Percentiles rank a stretch among this genome's conserved stretches.
phyloP scores from a whole-genome alignment of 2,329 filamentous ascomycete species.

The Salinomyces thailandicus region DNA sequence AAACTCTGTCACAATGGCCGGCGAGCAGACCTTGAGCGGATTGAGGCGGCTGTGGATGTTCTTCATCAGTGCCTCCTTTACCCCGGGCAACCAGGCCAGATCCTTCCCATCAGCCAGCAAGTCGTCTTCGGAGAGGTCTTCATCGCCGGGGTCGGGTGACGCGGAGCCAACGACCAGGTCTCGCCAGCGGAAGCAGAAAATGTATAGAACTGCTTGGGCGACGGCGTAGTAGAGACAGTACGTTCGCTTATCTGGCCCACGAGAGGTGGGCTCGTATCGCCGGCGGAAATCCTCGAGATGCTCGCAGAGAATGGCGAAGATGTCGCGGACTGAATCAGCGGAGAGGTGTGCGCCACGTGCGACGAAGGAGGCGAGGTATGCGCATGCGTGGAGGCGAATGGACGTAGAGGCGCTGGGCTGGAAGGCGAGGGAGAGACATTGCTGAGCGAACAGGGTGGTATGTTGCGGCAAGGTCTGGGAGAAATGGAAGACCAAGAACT shows the following conservation, averaged over 20 bases:
- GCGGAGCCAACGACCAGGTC: slow-evolving; percentile 60
- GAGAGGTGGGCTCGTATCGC: slow-evolving; percentile 61
- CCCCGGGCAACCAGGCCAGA: slow-evolving; percentile 63
- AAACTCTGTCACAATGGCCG: slow-evolving; percentile 82
- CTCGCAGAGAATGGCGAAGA: slow-evolving; percentile 67
- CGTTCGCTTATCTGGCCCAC: slow-evolving; percentile 72
- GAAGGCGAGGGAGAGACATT: slow-evolving; percentile 65
- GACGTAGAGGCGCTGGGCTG: slow-evolving; percentile 70
- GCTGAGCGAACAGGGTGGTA: slow-evolving; percentile 75
- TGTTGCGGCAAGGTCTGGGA: slow-evolving; percentile 70
- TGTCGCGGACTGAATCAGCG: slow-evolving; percentile 63
- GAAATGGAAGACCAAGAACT: slow-evolving; percentile 94
- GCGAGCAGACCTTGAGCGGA: slow-evolving; percentile 87
- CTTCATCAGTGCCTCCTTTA: slow-evolving; percentile 62
- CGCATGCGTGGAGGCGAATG: slow-evolving; percentile 71
- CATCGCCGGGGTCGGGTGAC: slow-evolving; percentile 18
- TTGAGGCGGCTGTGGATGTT: slow-evolving; percentile 86
- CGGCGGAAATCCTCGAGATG: slow-evolving; percentile 67
- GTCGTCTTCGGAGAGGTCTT: slow-evolving; percentile 45
- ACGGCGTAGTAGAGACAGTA: slow-evolving; percentile 81
- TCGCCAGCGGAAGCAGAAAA: slow-evolving; percentile 96
- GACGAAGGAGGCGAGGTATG: slow-evolving; percentile 90
- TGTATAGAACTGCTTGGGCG: slow-evolving; percentile 82
- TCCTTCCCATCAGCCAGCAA: slow-evolving; percentile 57
- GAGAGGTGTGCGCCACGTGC: slow-evolving; percentile 78